Conservation (phyloP, 108 stramenopile genomes). For the Cyclotella choctawhatcheeana region DNA sequence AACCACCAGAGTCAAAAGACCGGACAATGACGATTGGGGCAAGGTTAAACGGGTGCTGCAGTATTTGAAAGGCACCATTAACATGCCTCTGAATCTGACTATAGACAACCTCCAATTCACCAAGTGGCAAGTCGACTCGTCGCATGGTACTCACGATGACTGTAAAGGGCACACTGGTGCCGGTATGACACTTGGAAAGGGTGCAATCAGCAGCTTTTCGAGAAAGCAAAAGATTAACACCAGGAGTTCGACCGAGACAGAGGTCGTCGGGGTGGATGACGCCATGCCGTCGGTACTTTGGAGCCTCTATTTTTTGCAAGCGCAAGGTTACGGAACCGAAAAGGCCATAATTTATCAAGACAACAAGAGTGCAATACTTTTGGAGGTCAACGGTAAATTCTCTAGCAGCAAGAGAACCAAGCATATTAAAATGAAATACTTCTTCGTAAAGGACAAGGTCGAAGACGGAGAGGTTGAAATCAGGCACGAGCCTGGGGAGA, state of each 20-base stretch:
- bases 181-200: not conserved
- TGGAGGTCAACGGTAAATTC: not conserved
- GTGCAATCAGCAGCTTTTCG: not conserved
- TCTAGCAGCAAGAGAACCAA: conserved; percentile 6
- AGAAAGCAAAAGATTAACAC: not conserved
- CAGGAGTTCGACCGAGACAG: not conserved
- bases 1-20: not conserved
- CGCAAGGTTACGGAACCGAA: not conserved
- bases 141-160: not conserved
- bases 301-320: conserved; percentile 5
- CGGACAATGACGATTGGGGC: conserved; percentile 1
- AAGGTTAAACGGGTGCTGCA: conserved; percentile 4
- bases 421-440: conserved; percentile 25
- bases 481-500: conserved; percentile 44
- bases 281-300: not conserved
- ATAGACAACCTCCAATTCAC: not conserved
- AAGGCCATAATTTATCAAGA: not conserved
- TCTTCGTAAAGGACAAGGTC: conserved; percentile 53
- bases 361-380: not conserved
- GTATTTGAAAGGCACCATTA: not conserved
- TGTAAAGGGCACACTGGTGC: conserved; percentile 13
- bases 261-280: not conserved
- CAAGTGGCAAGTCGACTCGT: not conserved
- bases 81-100: not conserved
- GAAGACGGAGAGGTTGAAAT: conserved; percentile 23